Conservation (phyloP, 208 protist species). For the Leishmania turanica region DNA sequence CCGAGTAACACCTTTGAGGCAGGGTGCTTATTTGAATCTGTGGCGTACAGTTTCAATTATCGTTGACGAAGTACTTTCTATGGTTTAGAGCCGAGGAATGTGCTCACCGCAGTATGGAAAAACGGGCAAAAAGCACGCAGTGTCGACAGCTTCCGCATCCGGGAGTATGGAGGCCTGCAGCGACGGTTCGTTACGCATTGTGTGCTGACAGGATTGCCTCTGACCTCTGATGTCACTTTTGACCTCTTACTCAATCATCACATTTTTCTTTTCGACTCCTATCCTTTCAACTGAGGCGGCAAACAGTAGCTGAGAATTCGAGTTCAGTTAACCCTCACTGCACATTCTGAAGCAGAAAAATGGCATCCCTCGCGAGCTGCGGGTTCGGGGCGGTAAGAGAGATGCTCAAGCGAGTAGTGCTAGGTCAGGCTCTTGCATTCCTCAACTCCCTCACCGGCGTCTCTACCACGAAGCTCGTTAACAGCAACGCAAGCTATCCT, state of each 20-base stretch:
- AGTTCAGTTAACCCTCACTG: neutral
- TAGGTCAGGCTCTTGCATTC: conserved; percentile 87
- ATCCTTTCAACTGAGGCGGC: neutral
- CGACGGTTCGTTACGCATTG: neutral
- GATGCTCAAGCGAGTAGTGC: conserved; percentile 50
- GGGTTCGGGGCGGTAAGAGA: conserved; percentile 23
- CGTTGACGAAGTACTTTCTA: neutral
- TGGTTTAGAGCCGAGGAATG: neutral
- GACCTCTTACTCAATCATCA: neutral
- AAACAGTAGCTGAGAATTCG: neutral
- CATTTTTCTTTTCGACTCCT: neutral
- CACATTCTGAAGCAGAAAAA: conserved; percentile 5
- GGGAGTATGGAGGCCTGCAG: neutral
- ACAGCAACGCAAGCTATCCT: conserved; percentile 87
- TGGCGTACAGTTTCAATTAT: neutral
- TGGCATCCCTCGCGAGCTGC: conserved; percentile 1
- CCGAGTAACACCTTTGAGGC: neutral
- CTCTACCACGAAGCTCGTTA: conserved; percentile 77
- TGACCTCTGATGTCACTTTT: neutral
- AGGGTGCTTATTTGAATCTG: neutral
- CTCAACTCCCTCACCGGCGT: conserved; percentile 89
- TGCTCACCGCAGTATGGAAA: neutral
- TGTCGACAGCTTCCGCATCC: neutral
- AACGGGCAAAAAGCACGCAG: neutral
- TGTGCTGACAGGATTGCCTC: neutral